A percentile compares a stretch with the other conserved stretches of the same genome.
phyloP scores from a whole-genome alignment of 371 early-diverging fungal genomes.

The Syncephalastrum racemosum region DNA sequence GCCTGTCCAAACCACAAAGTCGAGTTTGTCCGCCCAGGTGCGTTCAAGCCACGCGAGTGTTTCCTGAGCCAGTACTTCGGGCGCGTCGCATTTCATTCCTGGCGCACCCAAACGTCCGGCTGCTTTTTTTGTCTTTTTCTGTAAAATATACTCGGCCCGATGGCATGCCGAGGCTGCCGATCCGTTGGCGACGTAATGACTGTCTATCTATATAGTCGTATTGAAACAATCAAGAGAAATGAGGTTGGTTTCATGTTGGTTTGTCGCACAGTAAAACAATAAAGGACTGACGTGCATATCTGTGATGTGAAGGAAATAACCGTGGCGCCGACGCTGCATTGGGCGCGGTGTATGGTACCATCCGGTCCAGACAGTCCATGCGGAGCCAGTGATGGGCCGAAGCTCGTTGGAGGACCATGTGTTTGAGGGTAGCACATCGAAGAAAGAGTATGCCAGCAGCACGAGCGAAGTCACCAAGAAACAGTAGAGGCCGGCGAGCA shows the following conservation, averaged over 20 bases:
- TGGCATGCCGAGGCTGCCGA: slow-evolving; percentile 58
- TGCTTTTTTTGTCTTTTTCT: slow-evolving; percentile 11
- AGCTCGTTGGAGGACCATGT: too few species aligned
- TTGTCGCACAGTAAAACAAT: neutral
- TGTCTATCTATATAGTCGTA: slow-evolving; percentile 34
- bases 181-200: slow-evolving; percentile 47
- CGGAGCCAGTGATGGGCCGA: too few species aligned
- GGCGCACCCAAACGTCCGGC: slow-evolving; percentile 55
- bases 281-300: slow-evolving; percentile 65
- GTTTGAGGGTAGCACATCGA: neutral
- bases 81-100: slow-evolving; percentile 70
- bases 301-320: slow-evolving; percentile 73
- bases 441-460: neutral
- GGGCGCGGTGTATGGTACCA: too few species aligned
- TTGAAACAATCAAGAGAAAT: neutral
- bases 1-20: slow-evolving; percentile 84
- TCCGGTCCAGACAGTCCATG: too few species aligned
- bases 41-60: slow-evolving; percentile 68
- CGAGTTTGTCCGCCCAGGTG: slow-evolving; percentile 57
- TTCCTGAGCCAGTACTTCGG: slow-evolving; percentile 61
- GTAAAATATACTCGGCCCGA: slow-evolving; percentile 21
- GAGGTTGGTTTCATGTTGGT: neutral
- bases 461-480: slow-evolving; percentile 2
- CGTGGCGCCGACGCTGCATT: slow-evolving; percentile 17
- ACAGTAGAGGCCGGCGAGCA: neutral